A percentile compares a stretch with the other conserved stretches of the same genome.
Evolutionary conservation across 208 protist genomes (phyloP).

Genomic region (Phytomonas sp.): DNA sequence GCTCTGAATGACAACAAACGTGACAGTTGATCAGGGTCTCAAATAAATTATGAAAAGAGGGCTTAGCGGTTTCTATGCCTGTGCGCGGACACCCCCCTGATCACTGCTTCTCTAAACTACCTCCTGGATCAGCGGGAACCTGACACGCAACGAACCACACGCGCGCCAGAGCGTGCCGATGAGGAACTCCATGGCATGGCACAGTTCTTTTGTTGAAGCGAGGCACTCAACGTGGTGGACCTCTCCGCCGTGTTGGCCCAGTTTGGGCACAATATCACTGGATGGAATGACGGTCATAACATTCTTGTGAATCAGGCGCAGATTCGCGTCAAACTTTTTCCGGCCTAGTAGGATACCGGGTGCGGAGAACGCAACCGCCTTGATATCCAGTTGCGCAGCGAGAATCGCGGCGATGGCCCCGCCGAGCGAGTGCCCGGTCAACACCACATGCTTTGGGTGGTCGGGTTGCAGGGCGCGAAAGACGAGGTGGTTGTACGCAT

Average conservation of each 20-base stretch:
- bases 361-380: conserved; percentile 61
- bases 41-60: not conserved
- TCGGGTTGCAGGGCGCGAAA: conserved; percentile 15
- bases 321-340: conserved; percentile 38
- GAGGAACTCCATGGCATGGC: conserved; percentile 76
- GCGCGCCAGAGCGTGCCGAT: conserved; percentile 65
- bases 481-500: conserved; percentile 64
- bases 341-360: conserved; percentile 57
- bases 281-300: conserved; percentile 55
- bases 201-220: conserved; percentile 52
- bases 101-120: conserved; percentile 23
- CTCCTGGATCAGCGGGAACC: conserved; percentile 37
- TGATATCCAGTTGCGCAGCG: conserved; percentile 42
- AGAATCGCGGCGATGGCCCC: conserved; percentile 67
- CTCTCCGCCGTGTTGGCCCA: conserved; percentile 58
- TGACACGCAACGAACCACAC: conserved; percentile 47
- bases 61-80: not conserved
- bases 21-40: not conserved
- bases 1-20: not conserved
- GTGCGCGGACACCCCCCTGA: not conserved
- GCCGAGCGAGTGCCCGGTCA: conserved; percentile 80
- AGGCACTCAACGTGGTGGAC: conserved; percentile 70
- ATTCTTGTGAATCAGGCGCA: conserved; percentile 36
- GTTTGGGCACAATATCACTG: conserved; percentile 62
- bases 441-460: conserved; percentile 32